Evolutionary conservation across 345 rosid species (phyloP), one percentile per base, ranked within the genome.

Genomic region (Melaleuca quinquenervia): DNA sequence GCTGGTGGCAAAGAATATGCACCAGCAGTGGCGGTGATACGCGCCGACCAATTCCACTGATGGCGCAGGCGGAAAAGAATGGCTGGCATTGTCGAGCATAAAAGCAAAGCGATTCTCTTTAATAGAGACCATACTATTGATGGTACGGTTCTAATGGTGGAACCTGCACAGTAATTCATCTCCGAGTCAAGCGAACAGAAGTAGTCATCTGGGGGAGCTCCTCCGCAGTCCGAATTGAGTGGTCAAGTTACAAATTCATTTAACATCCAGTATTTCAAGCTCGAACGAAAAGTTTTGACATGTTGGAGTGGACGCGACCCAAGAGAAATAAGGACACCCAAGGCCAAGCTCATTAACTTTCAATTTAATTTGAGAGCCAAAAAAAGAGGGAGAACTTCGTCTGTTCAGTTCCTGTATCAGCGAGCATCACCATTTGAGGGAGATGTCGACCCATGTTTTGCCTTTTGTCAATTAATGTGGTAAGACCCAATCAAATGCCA

Each of bases 41-140:
- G 1, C 12, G 32, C 4, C 36, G 36, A 58, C 18, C 16, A 16
- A 58, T n/a, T 18, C 36, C 70, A 58, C 36, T n/a, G 70, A n/a
- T 2, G 5, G 36, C 0, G 0, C 29, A 16, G 8, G 70, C 0
- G 1, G 36, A n/a, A 58, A n/a, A 58, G 13, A 58, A 58, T 6
- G 36, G 70, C 1, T 16, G 32, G 70, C 70, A n/a, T n/a, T n/a
- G 36, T n/a, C 12, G 18, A 58, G 70, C 70, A n/a, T 58, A n/a
- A 58, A 58, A 41, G 70, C 70, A 58, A 58, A n/a, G 70, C 70
- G 3, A 58, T 58, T n/a, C 29, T 58, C 70, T 58, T 58, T 1
- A 1, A 12, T n/a, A 5, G 70, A 58, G 70, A 58, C 8, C 70
- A n/a, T n/a, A n/a, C 70, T 12, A n/a, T 0, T 58, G 18, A n/a